Base-by-base conservation (phyloP, 352 stramenopile genomes). In the Phytophthora brassicae region DNA sequence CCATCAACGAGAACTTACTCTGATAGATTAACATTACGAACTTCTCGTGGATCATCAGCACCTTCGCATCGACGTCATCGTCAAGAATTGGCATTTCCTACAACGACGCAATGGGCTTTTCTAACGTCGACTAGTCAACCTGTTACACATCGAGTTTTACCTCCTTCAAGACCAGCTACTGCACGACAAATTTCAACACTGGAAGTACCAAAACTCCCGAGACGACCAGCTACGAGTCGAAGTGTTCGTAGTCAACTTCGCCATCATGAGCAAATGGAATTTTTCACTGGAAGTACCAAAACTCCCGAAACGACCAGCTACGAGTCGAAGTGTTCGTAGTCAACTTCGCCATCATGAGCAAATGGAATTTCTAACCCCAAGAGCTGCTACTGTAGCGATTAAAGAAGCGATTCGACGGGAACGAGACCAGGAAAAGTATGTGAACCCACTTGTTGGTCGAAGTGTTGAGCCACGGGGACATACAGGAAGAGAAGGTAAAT, bases 401-500 rank as follows among this genome's bases (percentile, higher is more conserved):
- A 53, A 81, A 28, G 79, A 89, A 68, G 75, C 72, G 2, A 60
- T 70, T 17, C 55, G 53, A 20, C 76, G 59, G 17, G 72, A 89
- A 41, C 55, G 39, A 22, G 70, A 70, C 7, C 72, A 89, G 20
- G 67, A 79, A 39, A 26, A 73, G n/a, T 86, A 85, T 42, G 60
- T 72, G 0, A 58, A 78, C 17, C 79, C 79, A 14, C 47, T 86
- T 19, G 53, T 76, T 13, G 77, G 66, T 5, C 72, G 77, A 28
- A 83, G 72, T n/a, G 73, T 89, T 6, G 79, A 89, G 43, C 56
- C 73, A 7, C 61, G 69, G 33, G 60, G 57, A 17, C 64, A 68
- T 39, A 33, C 54, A 49, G 33, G 26, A 44, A 56, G 64, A n/a
- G 52, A 59, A 26, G 20, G 41, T 7, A 64, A 56, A 58, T 6